phyloP scores from a whole-genome alignment of 2,329 filamentous ascomycete species.

The Ophiocordyceps camponoti-leonardi region DNA sequence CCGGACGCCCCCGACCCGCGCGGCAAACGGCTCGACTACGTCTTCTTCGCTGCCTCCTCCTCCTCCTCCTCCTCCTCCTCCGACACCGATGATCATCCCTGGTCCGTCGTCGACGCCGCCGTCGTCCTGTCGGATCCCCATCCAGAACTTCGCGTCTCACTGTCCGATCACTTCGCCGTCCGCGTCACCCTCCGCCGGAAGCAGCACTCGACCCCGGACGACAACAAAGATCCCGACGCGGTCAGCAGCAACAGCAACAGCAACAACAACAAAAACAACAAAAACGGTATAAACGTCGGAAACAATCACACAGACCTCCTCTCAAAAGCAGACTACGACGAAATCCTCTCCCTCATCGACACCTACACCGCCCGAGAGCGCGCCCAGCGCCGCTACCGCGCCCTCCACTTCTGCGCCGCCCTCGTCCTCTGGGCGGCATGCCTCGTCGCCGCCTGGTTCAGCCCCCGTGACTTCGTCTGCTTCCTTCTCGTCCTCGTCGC shows the following conservation, averaged over 20 bases:
- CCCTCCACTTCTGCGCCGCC: conserved; percentile 55
- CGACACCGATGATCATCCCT: conserved; percentile 31
- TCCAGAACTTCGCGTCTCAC: conserved; percentile 62
- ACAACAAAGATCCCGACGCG: conserved; percentile 7
- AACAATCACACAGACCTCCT: conserved; percentile 4
- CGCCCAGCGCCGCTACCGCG: conserved; percentile 52
- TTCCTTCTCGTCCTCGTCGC: conserved; percentile 69
- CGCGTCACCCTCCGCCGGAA: conserved; percentile 51
- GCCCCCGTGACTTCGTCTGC: conserved; percentile 54
- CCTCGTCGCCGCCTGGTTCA: conserved; percentile 75
- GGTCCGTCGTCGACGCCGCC: conserved; percentile 52
- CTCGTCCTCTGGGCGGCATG: conserved; percentile 54
- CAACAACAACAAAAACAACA: too few species aligned
- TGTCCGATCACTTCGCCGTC: conserved; percentile 91
- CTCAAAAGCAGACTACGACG: conserved; percentile 27
- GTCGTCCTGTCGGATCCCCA: conserved; percentile 74
- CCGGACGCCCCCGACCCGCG: conserved; percentile 48
- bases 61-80: too few species aligned
- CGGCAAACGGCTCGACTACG: conserved; percentile 87
- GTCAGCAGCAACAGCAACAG: conserved; percentile 8
- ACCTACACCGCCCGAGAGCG: conserved; percentile 56
- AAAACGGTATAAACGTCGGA: too few species aligned
- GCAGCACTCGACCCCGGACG: conserved; percentile 13
- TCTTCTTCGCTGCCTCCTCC: too few species aligned
- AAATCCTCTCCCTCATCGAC: conserved; percentile 54